A percentile compares a stretch with the other conserved stretches of the same genome.
Conservation (phyloP, 1,139 yeast species). For the Pichia cactophila region DNA sequence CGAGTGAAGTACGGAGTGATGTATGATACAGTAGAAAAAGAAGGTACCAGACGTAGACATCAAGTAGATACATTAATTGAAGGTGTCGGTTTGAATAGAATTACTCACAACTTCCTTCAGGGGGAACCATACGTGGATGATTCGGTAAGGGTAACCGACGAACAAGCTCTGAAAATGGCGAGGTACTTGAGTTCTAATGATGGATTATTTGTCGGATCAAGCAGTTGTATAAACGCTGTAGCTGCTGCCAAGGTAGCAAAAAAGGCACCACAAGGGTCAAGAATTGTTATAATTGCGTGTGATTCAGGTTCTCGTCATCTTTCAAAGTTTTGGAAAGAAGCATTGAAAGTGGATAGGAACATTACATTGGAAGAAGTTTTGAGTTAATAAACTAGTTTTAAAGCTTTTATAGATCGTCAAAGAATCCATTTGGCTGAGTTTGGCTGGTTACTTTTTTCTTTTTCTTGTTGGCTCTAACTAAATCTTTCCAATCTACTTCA, state of each 20-base stretch:
- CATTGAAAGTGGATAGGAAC: constrained; percentile 27
- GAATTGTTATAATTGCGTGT: constrained; percentile 82
- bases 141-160: constrained; percentile 71
- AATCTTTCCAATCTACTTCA: constrained; percentile 81
- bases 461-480: constrained; percentile 59
- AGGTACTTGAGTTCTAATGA: constrained; percentile 71
- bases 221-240: constrained; percentile 88
- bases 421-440: constrained; percentile 44
- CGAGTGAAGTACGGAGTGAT: constrained; percentile 84
- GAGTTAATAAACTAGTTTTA: not conserved
- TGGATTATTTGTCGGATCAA: constrained; percentile 86
- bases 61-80: constrained; percentile 94
- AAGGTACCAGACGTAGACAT: constrained; percentile 89
- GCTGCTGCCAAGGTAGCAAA: constrained; percentile 73
- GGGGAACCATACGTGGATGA: constrained; percentile 71
- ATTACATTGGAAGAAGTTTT: constrained; percentile 21
- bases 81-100: constrained; percentile 85
- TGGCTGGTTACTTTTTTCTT: constrained; percentile 35
- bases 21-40: constrained; percentile 83
- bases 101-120: constrained; percentile 70
- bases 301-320: constrained; percentile 88
- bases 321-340: constrained; percentile 85
- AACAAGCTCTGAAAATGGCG: constrained; percentile 83
- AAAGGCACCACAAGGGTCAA: constrained; percentile 47
- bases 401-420: constrained; percentile 54